These are phyloP conservation scores for Mariannaea sp. DNA, from an alignment of 2,329 filamentous ascomycete species.

Conservation along the genomic window DNA sequence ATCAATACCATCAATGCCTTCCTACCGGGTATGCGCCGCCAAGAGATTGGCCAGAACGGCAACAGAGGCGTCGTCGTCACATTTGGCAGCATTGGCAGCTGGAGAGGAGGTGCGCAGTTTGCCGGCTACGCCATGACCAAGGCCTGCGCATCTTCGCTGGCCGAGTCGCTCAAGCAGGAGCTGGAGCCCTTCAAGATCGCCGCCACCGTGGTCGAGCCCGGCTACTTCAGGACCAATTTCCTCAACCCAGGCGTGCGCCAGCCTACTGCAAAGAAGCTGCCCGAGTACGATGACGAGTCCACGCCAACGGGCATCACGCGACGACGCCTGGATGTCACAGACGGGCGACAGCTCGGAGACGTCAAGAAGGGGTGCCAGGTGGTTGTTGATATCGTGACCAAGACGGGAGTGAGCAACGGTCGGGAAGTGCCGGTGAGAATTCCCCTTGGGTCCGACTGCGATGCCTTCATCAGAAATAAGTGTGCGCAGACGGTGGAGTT, in stretches of 20 bases:
- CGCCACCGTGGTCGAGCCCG: conserved; percentile 53
- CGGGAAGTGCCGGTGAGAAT: conserved; percentile 58
- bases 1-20: conserved; percentile 55
- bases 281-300: conserved; percentile 39
- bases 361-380: conserved; percentile 56
- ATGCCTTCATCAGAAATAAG: conserved; percentile 49
- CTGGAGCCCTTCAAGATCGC: conserved; percentile 51
- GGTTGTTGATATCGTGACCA: conserved; percentile 60
- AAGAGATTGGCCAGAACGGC: conserved; percentile 34
- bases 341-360: conserved; percentile 60
- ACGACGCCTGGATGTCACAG: conserved; percentile 39
- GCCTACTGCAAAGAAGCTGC: conserved; percentile 38
- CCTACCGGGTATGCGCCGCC: conserved; percentile 52
- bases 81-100: conserved; percentile 55
- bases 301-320: conserved; percentile 39
- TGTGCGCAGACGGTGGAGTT: conserved; percentile 48
- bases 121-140: conserved; percentile 53
- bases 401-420: conserved; percentile 51
- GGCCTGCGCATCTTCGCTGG: conserved; percentile 50
- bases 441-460: conserved; percentile 57
- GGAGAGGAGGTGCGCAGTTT: conserved; percentile 44
- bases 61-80: conserved; percentile 45
- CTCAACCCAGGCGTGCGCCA: conserved; percentile 44
- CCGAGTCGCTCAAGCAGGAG: conserved; percentile 51
- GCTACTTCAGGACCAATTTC: conserved; percentile 58